Evolutionary conservation across 768 basidiomycete species (phyloP).

Genomic region (Mycena vitilis): DNA sequence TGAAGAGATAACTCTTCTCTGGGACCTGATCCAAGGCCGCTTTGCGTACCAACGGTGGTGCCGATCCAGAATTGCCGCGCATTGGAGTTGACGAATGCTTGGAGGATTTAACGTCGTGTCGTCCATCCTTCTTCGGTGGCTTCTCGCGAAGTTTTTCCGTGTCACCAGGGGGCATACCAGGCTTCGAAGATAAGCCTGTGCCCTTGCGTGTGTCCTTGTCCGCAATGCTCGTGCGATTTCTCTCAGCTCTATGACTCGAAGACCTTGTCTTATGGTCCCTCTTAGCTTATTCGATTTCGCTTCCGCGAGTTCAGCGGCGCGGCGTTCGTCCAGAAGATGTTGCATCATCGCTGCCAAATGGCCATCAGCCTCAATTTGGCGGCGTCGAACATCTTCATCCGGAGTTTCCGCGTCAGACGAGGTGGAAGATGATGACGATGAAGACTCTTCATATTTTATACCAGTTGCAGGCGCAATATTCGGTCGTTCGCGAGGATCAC

Average conservation of each 20-base stretch:
- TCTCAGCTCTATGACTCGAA: background rate
- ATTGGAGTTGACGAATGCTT: too few species aligned
- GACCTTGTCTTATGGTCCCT: background rate
- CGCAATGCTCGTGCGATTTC: background rate
- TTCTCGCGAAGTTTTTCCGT: too few species aligned
- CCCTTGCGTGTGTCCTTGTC: constrained; percentile 5
- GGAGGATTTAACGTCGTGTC: too few species aligned
- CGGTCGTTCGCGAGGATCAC: too few species aligned
- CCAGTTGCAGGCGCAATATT: too few species aligned
- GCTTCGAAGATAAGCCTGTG: too few species aligned
- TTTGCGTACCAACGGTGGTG: background rate
- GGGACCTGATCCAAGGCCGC: constrained; percentile 3
- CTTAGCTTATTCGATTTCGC: background rate
- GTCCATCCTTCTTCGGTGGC: too few species aligned
- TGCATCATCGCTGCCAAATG: background rate
- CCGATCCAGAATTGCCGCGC: background rate
- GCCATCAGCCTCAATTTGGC: background rate
- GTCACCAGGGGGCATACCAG: too few species aligned
- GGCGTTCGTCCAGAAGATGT: background rate
- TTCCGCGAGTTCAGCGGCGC: background rate
- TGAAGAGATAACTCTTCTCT: background rate
- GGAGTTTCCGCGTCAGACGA: background rate
- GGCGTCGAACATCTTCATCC: background rate
- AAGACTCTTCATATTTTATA: too few species aligned
- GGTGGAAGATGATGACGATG: background rate